phyloP scores from a whole-genome alignment of 1,284 basidiomycete genomes.

The Pseudozyma tsukubaensis region DNA sequence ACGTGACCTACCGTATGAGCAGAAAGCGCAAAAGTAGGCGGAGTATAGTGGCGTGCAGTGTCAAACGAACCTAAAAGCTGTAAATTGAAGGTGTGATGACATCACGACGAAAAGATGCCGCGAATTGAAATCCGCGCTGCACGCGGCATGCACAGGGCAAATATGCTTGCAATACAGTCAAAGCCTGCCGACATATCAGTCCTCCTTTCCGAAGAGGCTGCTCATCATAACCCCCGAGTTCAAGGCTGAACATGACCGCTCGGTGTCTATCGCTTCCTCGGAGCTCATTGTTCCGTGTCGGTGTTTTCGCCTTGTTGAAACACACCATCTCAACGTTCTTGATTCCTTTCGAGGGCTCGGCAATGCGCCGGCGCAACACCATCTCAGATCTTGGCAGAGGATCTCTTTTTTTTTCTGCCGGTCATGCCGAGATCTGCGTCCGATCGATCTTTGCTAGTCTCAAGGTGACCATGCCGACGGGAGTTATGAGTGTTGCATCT shows the following conservation, averaged over 20 bases:
- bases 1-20: not conserved
- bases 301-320: too few relatives aligned
- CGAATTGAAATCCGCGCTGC: not conserved
- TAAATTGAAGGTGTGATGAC: constrained; percentile 4
- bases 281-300: too few relatives aligned
- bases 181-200: not conserved
- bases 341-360: not conserved
- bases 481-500: not conserved
- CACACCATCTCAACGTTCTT: not conserved
- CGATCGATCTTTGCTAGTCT: not conserved
- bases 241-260: too few relatives aligned
- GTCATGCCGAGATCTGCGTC: constrained; percentile 7
- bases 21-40: not conserved
- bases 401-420: constrained; percentile 3
- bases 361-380: not conserved
- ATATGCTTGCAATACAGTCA: not conserved
- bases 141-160: not conserved
- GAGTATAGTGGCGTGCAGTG: not conserved
- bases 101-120: constrained; percentile 26
- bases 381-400: not conserved
- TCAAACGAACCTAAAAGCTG: not conserved
- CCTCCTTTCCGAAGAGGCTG: not conserved
- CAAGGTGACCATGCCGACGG: not conserved
- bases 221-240: too few relatives aligned
- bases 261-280: too few relatives aligned